Evolutionary conservation across 2,329 filamentous ascomycete genomes (phyloP).

Genomic region (Microcyclospora tardicrescens): DNA sequence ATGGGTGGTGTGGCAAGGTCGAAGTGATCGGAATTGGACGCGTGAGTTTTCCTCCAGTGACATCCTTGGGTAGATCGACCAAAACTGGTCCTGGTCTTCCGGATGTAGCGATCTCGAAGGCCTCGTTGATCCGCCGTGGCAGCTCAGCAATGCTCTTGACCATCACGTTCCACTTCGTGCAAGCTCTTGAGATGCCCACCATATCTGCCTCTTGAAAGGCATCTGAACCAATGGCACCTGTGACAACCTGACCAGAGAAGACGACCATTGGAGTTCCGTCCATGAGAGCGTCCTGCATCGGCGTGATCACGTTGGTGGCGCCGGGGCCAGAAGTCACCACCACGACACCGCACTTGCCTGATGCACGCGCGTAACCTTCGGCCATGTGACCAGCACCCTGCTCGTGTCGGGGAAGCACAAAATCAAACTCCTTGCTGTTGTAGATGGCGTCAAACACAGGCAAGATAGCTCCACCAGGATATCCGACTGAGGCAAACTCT

Average conservation of each 20-base stretch:
- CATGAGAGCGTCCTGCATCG: slow-evolving; percentile 89
- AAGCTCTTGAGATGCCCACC: slow-evolving; percentile 82
- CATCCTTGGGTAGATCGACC: slow-evolving; percentile 91
- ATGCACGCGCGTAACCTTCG: slow-evolving; percentile 87
- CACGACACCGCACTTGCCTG: slow-evolving; percentile 87
- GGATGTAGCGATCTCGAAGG: slow-evolving; percentile 93
- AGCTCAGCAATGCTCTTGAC: slow-evolving; percentile 90
- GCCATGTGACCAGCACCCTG: slow-evolving; percentile 99
- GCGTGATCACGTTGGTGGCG: slow-evolving; percentile 91
- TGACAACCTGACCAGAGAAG: slow-evolving; percentile 86
- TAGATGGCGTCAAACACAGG: slow-evolving; percentile 98
- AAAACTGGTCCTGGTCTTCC: slow-evolving; percentile 89
- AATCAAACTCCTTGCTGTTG: slow-evolving; percentile 94
- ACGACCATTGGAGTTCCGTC: slow-evolving; percentile 95
- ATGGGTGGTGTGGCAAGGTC: slow-evolving; percentile 64
- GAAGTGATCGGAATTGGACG: slow-evolving; percentile 71
- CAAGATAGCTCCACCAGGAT: slow-evolving; percentile 90
- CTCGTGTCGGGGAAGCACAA: slow-evolving; percentile 89
- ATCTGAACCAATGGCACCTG: slow-evolving; percentile 81
- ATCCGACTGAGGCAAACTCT: slow-evolving; percentile 36
- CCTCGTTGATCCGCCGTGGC: slow-evolving; percentile 88
- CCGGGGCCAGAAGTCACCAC: slow-evolving; percentile 93
- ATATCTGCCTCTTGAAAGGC: slow-evolving; percentile 96
- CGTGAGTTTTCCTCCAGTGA: slow-evolving; percentile 73
- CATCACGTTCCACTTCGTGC: slow-evolving; percentile 99